phyloP scores from a whole-genome alignment of 1,284 basidiomycete genomes.

The Wolfiporia cocos region DNA sequence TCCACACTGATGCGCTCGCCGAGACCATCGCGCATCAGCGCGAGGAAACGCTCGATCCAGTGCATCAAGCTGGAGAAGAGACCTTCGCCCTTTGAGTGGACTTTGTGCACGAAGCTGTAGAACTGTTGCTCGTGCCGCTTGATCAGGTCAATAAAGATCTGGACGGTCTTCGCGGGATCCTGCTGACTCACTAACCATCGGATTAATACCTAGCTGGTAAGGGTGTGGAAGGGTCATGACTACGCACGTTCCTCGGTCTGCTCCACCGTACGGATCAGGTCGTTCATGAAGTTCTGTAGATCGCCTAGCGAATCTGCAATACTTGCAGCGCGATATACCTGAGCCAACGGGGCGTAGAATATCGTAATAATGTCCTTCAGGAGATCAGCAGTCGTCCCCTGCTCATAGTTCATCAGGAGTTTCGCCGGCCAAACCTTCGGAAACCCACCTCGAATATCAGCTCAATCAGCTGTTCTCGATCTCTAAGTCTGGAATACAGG shows the following conservation, averaged over 20 bases:
- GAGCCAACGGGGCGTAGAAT: constrained; percentile 96
- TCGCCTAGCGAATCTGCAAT: constrained; percentile 93
- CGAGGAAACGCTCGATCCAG: constrained; percentile 96
- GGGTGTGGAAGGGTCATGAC: not conserved
- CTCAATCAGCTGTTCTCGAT: constrained; percentile 90
- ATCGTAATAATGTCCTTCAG: constrained; percentile 99
- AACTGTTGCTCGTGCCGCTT: constrained; percentile 93
- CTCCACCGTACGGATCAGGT: constrained; percentile 94
- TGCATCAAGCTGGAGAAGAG: constrained; percentile 93
- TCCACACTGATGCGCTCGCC: constrained; percentile 75
- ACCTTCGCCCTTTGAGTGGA: constrained; percentile 94
- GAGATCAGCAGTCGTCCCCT: constrained; percentile 93
- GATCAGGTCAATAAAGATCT: constrained; percentile 92
- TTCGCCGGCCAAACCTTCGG: not conserved
- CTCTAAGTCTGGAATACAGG: constrained; percentile 75
- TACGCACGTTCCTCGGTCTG: constrained; percentile 81
- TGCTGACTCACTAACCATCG: constrained; percentile 63
- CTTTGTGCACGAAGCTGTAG: constrained; percentile 97
- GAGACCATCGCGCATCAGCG: constrained; percentile 87
- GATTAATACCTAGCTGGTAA: not conserved
- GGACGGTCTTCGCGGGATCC: constrained; percentile 84
- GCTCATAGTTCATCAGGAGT: not conserved
- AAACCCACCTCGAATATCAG: constrained; percentile 86
- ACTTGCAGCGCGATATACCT: constrained; percentile 96
- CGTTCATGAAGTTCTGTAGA: constrained; percentile 92